These are phyloP conservation scores for Geosmithia putterillii DNA, from an alignment of 2,329 filamentous ascomycete species.

Conservation along the genomic window DNA sequence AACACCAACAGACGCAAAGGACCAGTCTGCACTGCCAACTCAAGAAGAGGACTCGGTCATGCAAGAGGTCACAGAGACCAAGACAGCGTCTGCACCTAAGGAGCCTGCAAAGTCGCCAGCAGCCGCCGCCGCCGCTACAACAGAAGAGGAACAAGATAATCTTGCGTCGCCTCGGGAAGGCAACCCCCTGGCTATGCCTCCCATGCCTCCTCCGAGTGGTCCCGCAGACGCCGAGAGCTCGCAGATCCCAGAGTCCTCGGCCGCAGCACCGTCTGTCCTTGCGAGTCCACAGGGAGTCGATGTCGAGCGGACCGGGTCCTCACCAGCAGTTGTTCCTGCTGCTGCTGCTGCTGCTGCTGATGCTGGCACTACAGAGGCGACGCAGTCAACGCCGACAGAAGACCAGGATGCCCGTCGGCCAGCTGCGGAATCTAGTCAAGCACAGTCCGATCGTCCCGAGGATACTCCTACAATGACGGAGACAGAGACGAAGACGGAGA, in stretches of 20 bases:
- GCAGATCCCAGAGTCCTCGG: constrained; percentile 14
- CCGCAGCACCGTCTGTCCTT: constrained; percentile 23
- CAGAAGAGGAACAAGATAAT: background rate
- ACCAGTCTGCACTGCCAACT: background rate
- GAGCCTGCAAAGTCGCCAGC: background rate
- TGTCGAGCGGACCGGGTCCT: background rate
- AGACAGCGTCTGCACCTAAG: background rate
- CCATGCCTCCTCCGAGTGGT: background rate
- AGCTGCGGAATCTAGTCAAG: too few species aligned
- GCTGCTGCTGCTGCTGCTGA: background rate
- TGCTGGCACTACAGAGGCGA: too few species aligned
- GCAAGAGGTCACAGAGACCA: background rate
- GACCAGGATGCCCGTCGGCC: too few species aligned
- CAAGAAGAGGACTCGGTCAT: background rate
- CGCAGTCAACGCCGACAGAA: too few species aligned
- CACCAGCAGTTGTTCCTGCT: background rate
- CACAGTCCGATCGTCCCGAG: too few species aligned
- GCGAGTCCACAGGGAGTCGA: constrained; percentile 19
- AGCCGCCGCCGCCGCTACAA: too few species aligned
- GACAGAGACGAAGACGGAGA: background rate
- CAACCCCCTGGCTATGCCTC: constrained; percentile 3
- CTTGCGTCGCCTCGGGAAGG: background rate
- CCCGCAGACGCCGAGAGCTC: too few species aligned
- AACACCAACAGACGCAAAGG: background rate
- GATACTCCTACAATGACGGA: too few species aligned